Evolutionary conservation across 2,329 filamentous ascomycete species (phyloP).

Genomic region (Phyllosticta paracitricarpa): DNA sequence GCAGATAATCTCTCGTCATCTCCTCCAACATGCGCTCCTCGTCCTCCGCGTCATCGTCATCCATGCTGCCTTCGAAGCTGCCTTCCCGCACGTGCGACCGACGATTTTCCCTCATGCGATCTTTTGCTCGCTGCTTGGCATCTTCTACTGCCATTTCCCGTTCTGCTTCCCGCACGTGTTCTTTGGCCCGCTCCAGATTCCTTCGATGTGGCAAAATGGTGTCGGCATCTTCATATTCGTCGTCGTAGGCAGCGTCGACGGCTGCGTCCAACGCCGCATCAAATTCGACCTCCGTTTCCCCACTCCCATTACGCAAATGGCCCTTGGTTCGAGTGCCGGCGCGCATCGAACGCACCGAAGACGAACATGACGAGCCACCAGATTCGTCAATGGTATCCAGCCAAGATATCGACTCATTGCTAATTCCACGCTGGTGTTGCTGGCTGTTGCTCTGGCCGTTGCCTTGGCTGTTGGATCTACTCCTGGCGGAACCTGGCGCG

Average conservation of each 20-base stretch:
- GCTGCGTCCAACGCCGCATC: conserved; percentile 90
- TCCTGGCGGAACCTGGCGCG: conserved; percentile 12
- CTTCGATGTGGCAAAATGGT: conserved; percentile 22
- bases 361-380: conserved; percentile 60
- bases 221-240: conserved; percentile 52
- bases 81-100: conserved; percentile 29
- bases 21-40: conserved; percentile 59
- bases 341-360: conserved; percentile 71
- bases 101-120: conserved; percentile 37
- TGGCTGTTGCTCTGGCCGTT: conserved; percentile 3
- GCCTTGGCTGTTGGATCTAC: conserved; percentile 3
- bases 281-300: conserved; percentile 77
- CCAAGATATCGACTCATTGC: conserved; percentile 81
- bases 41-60: conserved; percentile 34
- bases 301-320: conserved; percentile 58
- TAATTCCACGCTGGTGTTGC: conserved; percentile 43
- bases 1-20: conserved; percentile 72
- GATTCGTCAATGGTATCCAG: conserved; percentile 91
- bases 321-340: conserved; percentile 62
- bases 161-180: conserved; percentile 64
- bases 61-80: conserved; percentile 13
- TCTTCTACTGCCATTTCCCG: conserved; percentile 54
- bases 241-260: conserved; percentile 91
- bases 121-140: conserved; percentile 50
- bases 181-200: conserved; percentile 65